Base-by-base conservation (phyloP, 495 filamentous ascomycete genomes). In the Geopyxis carbonaria region DNA sequence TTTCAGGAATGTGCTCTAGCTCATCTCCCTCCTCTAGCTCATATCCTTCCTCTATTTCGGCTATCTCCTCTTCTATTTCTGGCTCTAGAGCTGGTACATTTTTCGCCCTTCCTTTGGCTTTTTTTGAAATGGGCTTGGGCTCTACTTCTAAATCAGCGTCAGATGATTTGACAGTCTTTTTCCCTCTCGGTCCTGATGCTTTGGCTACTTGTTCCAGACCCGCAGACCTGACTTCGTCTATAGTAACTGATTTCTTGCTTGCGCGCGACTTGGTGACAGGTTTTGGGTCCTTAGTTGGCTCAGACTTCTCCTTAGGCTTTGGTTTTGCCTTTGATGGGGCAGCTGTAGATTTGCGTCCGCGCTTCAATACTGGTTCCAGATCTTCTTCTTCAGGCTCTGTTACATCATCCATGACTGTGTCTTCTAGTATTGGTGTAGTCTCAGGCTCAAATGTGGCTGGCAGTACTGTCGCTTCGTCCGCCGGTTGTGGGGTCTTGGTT, bases 71-170 rank as follows among this genome's bases (percentile, higher is more conserved):
- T 15, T 36, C 40, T 13, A 3, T 23, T 9, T 38, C n/a, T 22
- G 33, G 32, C 13, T 22, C 40, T 15, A 18, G 20, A 10, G 5
- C 37, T 2, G 13, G 34, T 9, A 14, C 4, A 15, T n/a, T 28
- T 37, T 13, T 10, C 38, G 22, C 18, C 9, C 14, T 27, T 2
- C 19, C 39, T 7, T 14, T 37, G 21, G 19, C 15, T 11, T 24
- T 42, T n/a, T 13, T 42, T 19, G 36, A 6, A 2, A 19, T 22
- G 20, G 22, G 2, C 15, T 50, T 48, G 6, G 35, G 2, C n/a
- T n/a, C 14, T n/a, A 20, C n/a, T n/a, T 11, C 21, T n/a, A 22
- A 38, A 8, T 10, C 15, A 11, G 21, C 15, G 18, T 2, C 8
- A 19, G 19, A 6, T 19, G 11, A 20, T 7, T 19, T 20, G 19